Conservation (phyloP, 140 eudicot species). For the Senecio squalidus region DNA sequence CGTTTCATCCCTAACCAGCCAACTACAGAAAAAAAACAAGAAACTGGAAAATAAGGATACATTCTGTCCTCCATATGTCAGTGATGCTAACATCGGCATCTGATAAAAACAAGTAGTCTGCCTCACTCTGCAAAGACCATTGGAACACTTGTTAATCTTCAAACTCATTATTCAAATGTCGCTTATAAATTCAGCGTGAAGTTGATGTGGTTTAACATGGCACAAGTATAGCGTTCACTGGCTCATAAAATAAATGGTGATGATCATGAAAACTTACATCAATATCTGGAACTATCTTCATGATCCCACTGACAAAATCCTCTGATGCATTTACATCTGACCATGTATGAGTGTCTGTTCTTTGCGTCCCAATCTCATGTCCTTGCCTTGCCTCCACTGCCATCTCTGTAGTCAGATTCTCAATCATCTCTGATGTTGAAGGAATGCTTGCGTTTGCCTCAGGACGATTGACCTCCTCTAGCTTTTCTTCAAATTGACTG, state of each 20-base stretch:
- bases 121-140: slow-evolving; percentile 62
- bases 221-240: not conserved
- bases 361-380: slow-evolving; percentile 32
- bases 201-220: not conserved
- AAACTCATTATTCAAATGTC: not conserved
- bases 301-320: slow-evolving; percentile 73
- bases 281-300: slow-evolving; percentile 93
- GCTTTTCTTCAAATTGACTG: slow-evolving; percentile 95
- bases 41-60: slow-evolving; percentile 49
- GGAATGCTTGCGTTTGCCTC: slow-evolving; percentile 43
- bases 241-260: not conserved
- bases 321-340: slow-evolving; percentile 51
- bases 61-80: slow-evolving; percentile 74
- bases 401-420: slow-evolving; percentile 25
- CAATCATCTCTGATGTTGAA: slow-evolving; percentile 30
- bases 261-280: slow-evolving; percentile 52
- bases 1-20: no score
- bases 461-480: slow-evolving; percentile 63
- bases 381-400: slow-evolving; percentile 23
- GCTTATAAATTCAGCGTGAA: not conserved
- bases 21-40: not conserved
- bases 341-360: slow-evolving; percentile 24
- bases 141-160: not conserved
- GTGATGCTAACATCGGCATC: slow-evolving; percentile 85
- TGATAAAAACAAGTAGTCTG: slow-evolving; percentile 90